Conservation (phyloP, 2,329 filamentous ascomycete genomes). For the Nemania abortiva region DNA sequence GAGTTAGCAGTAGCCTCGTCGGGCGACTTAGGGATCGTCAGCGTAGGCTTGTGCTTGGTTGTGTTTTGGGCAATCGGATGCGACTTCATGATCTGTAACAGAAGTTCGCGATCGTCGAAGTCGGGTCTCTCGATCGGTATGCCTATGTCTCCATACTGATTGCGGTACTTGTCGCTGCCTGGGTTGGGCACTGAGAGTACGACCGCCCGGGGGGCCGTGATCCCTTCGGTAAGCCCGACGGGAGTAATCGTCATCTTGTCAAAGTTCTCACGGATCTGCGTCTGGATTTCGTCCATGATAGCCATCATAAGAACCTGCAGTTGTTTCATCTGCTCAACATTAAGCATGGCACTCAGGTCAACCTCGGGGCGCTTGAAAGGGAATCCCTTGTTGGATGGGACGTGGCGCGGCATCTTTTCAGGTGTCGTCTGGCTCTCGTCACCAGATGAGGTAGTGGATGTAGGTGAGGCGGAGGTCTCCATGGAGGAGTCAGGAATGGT, state of each 20-base stretch:
- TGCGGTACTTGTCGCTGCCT: constrained; percentile 48
- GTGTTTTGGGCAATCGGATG: constrained; percentile 16
- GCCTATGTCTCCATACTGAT: constrained; percentile 46
- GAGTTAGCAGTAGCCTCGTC: constrained; percentile 49
- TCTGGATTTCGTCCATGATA: constrained; percentile 68
- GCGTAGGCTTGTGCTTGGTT: constrained; percentile 27
- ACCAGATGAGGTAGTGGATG: constrained; percentile 41
- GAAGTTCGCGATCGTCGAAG: constrained; percentile 42
- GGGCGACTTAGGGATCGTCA: constrained; percentile 49
- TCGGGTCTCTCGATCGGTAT: constrained; percentile 38
- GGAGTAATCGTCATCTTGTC: constrained; percentile 57
- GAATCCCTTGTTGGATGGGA: constrained; percentile 39
- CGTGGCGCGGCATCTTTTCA: constrained; percentile 40
- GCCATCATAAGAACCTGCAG: constrained; percentile 63
- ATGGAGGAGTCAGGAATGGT: constrained; percentile 27
- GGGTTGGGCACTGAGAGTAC: constrained; percentile 54
- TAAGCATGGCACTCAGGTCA: constrained; percentile 65
- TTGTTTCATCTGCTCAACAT: constrained; percentile 62
- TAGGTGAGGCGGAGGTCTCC: constrained; percentile 29
- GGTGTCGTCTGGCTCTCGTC: constrained; percentile 43
- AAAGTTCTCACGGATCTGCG: constrained; percentile 65
- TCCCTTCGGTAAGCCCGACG: constrained; percentile 47
- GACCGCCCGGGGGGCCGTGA: constrained; percentile 47
- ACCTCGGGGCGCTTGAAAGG: constrained; percentile 58
- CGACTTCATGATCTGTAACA: constrained; percentile 40